These are phyloP conservation scores for Mimosa bimucronata DNA, from an alignment of 306 rosid species.

Conservation along the genomic window DNA sequence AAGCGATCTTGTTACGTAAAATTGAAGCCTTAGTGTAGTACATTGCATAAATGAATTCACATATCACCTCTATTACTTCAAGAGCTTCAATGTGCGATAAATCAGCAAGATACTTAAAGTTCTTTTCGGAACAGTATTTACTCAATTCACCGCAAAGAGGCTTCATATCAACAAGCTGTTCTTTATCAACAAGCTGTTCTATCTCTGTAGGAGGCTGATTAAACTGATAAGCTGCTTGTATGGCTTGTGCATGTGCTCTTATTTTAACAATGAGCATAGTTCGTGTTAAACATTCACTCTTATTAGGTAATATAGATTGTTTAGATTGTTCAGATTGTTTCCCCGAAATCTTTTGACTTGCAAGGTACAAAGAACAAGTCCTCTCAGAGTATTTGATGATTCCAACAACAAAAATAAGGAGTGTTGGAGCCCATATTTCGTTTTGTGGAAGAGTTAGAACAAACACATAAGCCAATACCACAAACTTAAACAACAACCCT, in stretches of 20 bases:
- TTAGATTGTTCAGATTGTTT: no score
- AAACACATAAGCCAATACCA: slow-evolving; percentile 33
- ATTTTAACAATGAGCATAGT: no score
- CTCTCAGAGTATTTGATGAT: slow-evolving; percentile 46
- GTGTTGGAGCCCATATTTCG: slow-evolving; percentile 19
- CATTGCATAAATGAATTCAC: slow-evolving; percentile 41
- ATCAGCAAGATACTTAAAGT: no score
- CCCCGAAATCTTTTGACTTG: not conserved
- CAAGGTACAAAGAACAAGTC: slow-evolving; percentile 36
- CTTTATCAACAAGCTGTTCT: no score
- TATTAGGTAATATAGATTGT: no score
- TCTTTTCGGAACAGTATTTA: no score
- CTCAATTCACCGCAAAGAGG: no score
- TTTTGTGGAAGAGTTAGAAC: slow-evolving; percentile 31
- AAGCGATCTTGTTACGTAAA: not conserved
- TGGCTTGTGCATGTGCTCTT: no score
- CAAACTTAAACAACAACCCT: slow-evolving; percentile 27
- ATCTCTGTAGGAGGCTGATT: no score
- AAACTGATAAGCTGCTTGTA: no score
- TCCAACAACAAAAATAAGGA: slow-evolving; percentile 39
- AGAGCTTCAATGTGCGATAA: not conserved
- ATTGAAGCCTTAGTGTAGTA: slow-evolving; percentile 37
- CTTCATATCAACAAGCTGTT: no score
- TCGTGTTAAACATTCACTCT: no score
- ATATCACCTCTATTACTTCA: slow-evolving; percentile 16